Conservation (phyloP, 768 basidiomycete genomes). For the Mycena filopes region DNA sequence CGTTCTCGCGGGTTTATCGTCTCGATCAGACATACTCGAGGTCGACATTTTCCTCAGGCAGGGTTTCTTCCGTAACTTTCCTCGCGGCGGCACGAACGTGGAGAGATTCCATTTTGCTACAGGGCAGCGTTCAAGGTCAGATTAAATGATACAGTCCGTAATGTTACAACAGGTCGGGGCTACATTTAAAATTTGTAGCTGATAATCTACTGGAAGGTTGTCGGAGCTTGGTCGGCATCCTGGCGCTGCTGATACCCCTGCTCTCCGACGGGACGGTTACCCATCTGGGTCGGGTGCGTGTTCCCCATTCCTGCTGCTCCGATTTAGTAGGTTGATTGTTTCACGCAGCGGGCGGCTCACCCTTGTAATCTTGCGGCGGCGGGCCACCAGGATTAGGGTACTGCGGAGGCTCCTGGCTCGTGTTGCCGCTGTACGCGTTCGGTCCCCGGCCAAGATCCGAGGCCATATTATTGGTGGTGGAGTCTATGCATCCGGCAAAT, state of each 20-base stretch:
- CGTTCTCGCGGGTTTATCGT: no score
- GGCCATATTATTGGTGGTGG: constrained; percentile 6
- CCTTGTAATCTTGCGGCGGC: constrained; percentile 13
- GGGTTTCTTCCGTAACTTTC: no score
- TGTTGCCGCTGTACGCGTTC: constrained; percentile 25
- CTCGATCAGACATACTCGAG: no score
- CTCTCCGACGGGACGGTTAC: constrained; percentile 21
- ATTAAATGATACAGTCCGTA: constrained; percentile 4
- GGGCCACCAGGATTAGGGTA: constrained; percentile 20
- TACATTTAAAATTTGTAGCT: background rate
- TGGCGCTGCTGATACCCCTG: constrained; percentile 22
- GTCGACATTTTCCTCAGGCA: no score
- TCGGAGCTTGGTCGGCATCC: constrained; percentile 24
- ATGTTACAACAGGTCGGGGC: background rate
- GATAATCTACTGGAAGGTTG: background rate
- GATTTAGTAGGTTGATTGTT: background rate
- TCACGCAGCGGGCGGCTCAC: background rate
- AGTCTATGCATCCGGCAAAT: constrained; percentile 9
- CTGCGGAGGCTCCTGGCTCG: constrained; percentile 4
- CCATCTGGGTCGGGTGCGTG: constrained; percentile 27
- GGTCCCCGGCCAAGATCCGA: constrained; percentile 22
- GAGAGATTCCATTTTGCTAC: no score
- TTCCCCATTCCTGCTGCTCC: constrained; percentile 15
- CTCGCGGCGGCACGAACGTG: no score
- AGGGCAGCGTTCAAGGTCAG: no score